phyloP scores from a whole-genome alignment of 192 early-diverging fungal genomes.

The Backusella liffmaniae region DNA sequence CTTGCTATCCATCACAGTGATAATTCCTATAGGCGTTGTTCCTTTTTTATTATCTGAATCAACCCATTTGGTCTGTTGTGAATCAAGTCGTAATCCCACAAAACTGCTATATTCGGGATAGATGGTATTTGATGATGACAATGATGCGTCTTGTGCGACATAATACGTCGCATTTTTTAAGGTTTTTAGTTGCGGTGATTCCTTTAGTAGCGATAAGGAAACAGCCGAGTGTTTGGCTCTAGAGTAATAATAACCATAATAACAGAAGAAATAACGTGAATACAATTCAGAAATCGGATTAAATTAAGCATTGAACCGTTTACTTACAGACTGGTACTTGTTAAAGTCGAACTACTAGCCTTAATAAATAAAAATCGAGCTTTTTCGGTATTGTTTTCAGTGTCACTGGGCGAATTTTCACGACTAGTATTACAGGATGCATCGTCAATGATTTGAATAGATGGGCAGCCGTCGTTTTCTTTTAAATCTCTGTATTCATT shows the following conservation, averaged over 20 bases:
- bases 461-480: conserved; percentile 10
- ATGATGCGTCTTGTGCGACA: not conserved
- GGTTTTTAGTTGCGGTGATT: conserved; percentile 9
- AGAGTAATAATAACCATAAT: not conserved
- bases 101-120: conserved; percentile 27
- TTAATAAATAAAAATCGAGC: conserved; percentile 7
- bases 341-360: not conserved
- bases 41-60: not conserved
- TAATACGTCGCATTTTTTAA: not conserved
- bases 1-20: conserved; percentile 38
- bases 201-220: conserved; percentile 11
- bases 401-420: not conserved
- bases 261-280: not conserved
- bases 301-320: not conserved
- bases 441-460: not conserved
- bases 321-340: not conserved
- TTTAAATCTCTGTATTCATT: conserved; percentile 18
- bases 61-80: conserved; percentile 16
- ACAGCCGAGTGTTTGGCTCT: not conserved
- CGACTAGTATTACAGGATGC: not conserved
- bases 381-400: not conserved
- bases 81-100: conserved; percentile 42
- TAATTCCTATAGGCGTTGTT: conserved; percentile 35
- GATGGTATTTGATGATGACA: not conserved
- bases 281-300: not conserved